phyloP scores from a whole-genome alignment of 129 eudicot genomes.

The Kitagawia praeruptora region DNA sequence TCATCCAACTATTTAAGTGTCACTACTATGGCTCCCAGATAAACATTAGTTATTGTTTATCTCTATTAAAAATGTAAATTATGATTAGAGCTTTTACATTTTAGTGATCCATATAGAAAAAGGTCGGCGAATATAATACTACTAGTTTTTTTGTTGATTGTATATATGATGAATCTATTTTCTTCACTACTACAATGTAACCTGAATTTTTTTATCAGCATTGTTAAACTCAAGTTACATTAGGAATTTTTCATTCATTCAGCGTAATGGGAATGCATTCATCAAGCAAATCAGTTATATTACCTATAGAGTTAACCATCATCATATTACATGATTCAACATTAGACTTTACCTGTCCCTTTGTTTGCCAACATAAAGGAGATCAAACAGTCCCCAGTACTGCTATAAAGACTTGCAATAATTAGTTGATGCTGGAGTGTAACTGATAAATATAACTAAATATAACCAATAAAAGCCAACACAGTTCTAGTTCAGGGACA shows the following conservation, averaged over 20 bases:
- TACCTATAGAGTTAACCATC: no score
- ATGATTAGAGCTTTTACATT: not conserved
- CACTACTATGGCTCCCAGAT: conserved; percentile 7
- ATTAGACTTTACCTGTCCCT: not conserved
- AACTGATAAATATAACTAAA: no score
- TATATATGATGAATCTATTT: not conserved
- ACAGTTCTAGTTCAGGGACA: no score
- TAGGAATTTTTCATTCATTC: not conserved
- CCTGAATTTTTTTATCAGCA: not conserved
- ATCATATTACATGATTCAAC: no score
- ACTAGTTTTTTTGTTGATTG: not conserved
- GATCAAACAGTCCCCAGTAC: not conserved
- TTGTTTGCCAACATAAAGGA: not conserved
- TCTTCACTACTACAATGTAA: not conserved
- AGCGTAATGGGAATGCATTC: not conserved
- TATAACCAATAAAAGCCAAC: no score
- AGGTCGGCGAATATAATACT: not conserved
- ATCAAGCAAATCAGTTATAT: not conserved
- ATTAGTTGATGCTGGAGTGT: no score
- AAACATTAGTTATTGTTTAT: not conserved
- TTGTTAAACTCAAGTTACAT: not conserved
- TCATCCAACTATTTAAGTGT: conserved; percentile 11
- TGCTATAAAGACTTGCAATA: no score
- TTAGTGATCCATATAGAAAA: not conserved
- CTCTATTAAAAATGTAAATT: not conserved